phyloP scores from a whole-genome alignment of 164 flowering plant genomes.

The Tinospora cordifolia region DNA sequence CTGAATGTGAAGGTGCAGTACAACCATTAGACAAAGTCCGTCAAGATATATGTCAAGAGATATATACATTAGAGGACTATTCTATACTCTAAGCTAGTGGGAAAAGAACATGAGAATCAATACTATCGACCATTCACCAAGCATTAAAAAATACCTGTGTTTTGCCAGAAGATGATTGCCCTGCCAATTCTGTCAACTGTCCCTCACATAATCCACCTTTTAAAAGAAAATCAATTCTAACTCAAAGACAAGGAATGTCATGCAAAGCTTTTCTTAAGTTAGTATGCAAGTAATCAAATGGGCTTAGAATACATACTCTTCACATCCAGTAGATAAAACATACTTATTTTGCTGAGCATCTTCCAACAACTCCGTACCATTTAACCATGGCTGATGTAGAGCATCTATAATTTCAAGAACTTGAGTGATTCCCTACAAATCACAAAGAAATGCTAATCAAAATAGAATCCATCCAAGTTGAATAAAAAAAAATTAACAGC shows the following conservation, averaged over 20 bases:
- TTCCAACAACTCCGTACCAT: constrained; percentile 59
- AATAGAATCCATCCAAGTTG: not conserved
- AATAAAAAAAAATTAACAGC: not conserved
- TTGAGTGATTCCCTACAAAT: constrained; percentile 53
- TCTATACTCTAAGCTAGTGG: not conserved
- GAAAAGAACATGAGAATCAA: not conserved
- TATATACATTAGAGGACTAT: not conserved
- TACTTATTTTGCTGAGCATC: constrained; percentile 45
- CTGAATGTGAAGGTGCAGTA: constrained; percentile 22
- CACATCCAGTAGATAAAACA: constrained; percentile 47
- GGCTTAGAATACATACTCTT: constrained; percentile 56
- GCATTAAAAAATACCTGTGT: constrained; percentile 47
- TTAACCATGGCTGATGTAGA: constrained; percentile 52
- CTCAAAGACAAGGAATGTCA: not conserved
- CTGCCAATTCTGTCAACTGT: constrained; percentile 67
- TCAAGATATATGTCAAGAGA: not conserved
- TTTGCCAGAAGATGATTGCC: constrained; percentile 86
- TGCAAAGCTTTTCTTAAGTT: not conserved
- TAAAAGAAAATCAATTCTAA: constrained; percentile 57
- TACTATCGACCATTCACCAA: not conserved
- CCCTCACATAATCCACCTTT: constrained; percentile 57
- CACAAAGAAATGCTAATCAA: not conserved
- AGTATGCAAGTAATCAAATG: not conserved
- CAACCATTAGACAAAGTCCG: not conserved
- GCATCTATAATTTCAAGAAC: constrained; percentile 47